Percentiles rank a stretch among this genome's conserved stretches.
These are phyloP conservation scores for Piper longum DNA, from an alignment of 164 flowering plant genomes.

Conservation along the genomic window DNA sequence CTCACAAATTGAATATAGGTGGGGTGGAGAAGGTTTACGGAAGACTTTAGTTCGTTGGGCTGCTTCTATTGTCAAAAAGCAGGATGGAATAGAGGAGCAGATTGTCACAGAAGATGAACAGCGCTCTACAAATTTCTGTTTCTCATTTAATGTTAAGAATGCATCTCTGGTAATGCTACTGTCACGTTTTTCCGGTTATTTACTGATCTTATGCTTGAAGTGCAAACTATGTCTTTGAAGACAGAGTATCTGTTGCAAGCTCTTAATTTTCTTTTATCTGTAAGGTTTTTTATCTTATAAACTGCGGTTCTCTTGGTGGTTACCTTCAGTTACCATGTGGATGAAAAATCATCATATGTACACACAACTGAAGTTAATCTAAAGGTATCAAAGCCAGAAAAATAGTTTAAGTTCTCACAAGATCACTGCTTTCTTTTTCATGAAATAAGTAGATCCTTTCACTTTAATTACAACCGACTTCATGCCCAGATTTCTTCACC, in stretches of 20 bases:
- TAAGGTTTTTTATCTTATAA: background rate
- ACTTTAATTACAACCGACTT: no score
- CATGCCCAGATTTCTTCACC: no score
- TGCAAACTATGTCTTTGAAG: conserved; percentile 49
- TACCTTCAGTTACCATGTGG: background rate
- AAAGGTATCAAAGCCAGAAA: no score
- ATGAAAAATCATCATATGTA: no score
- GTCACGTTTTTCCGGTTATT: background rate
- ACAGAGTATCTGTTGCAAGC: conserved; percentile 17
- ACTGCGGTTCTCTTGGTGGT: background rate
- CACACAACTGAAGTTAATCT: no score
- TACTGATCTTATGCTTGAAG: conserved; percentile 91
- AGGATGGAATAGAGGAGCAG: conserved; percentile 33
- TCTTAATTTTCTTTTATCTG: no score
- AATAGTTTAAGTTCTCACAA: no score
- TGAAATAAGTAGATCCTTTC: no score
- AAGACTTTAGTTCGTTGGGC: conserved; percentile 84
- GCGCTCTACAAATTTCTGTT: conserved; percentile 58
- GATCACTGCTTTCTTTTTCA: no score
- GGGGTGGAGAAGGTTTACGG: conserved; percentile 94
- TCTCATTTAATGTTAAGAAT: conserved; percentile 45
- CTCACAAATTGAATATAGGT: conserved; percentile 83
- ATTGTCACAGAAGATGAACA: conserved; percentile 41
- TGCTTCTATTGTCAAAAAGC: conserved; percentile 38
- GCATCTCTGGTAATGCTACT: conserved; percentile 41